These are phyloP conservation scores for Cyphellophora europaea DNA, from an alignment of 2,329 filamentous ascomycete species.

Conservation along the genomic window DNA sequence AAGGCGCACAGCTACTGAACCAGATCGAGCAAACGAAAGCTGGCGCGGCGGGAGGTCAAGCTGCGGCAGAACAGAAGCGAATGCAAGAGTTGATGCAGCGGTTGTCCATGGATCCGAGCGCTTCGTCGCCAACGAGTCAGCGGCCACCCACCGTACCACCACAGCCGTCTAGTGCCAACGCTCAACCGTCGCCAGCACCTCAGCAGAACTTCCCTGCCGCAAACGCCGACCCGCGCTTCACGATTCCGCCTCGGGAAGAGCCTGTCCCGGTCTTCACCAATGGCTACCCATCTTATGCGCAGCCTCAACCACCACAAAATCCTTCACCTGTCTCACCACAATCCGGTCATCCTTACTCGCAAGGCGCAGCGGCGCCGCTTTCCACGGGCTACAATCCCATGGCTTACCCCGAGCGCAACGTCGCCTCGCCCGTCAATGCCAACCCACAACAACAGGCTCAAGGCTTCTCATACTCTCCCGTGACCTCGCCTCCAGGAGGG, in stretches of 20 bases:
- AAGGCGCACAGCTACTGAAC: conserved; percentile 79
- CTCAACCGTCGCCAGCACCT: conserved; percentile 10
- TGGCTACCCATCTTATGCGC: conserved; percentile 7
- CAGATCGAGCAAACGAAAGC: conserved; percentile 76
- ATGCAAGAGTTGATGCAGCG: conserved; percentile 87
- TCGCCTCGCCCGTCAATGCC: conserved; percentile 10
- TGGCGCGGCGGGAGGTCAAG: conserved; percentile 47
- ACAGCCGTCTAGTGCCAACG: conserved; percentile 24
- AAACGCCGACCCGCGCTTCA: conserved; percentile 19
- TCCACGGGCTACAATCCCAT: conserved; percentile 41
- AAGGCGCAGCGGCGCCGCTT: conserved; percentile 31
- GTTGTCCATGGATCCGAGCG: conserved; percentile 68
- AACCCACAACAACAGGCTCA: conserved; percentile 8
- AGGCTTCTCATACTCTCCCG: conserved; percentile 11
- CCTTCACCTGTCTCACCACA: conserved; percentile 11
- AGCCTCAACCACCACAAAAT: conserved; percentile 2
- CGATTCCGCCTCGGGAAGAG: conserved; percentile 18
- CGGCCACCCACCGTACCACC: conserved; percentile 28
- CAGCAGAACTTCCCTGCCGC: conserved; percentile 15
- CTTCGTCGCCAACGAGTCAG: conserved; percentile 34
- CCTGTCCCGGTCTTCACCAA: conserved; percentile 17
- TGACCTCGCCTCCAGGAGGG: conserved; percentile 9
- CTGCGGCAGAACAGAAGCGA: conserved; percentile 77
- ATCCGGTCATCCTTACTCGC: conserved; percentile 13
- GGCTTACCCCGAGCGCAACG: conserved; percentile 30